Evolutionary conservation across 345 rosid genomes (phyloP).

Genomic region (Lepidium africanum): DNA sequence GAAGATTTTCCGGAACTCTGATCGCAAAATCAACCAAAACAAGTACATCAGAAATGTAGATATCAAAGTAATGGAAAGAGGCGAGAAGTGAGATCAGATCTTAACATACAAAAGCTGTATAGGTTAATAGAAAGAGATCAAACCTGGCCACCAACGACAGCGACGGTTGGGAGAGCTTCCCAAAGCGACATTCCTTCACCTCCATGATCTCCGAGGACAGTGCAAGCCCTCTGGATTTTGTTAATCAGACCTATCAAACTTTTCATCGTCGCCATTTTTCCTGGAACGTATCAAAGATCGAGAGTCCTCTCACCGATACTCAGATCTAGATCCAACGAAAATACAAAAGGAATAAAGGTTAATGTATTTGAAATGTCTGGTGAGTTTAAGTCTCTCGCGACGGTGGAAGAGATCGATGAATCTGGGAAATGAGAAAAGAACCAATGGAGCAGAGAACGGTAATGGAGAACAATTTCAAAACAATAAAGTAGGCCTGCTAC

Average conservation of each 20-base stretch:
- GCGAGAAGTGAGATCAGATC: slow-evolving; percentile 8
- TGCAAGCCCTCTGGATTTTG: slow-evolving; percentile 96
- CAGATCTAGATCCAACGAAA: slow-evolving; percentile 20
- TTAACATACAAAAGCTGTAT: background rate
- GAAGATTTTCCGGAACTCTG: slow-evolving; percentile 99
- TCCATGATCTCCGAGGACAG: slow-evolving; percentile 93
- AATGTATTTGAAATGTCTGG: slow-evolving; percentile 8
- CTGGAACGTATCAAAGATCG: slow-evolving; percentile 22
- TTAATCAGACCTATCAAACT: slow-evolving; percentile 92
- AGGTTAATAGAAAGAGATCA: background rate
- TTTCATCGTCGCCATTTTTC: slow-evolving; percentile 87
- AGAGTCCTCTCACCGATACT: slow-evolving; percentile 9
- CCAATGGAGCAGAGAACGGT: slow-evolving; percentile 10
- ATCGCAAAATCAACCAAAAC: background rate
- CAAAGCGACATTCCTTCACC: slow-evolving; percentile 99
- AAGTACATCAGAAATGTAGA: background rate
- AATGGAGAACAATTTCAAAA: slow-evolving; percentile 11
- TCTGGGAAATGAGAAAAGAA: slow-evolving; percentile 8
- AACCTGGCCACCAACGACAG: slow-evolving; percentile 99
- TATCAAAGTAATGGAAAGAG: background rate
- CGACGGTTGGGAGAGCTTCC: slow-evolving; percentile 98
- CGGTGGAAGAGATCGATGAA: slow-evolving; percentile 11
- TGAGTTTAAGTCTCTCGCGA: slow-evolving; percentile 4
- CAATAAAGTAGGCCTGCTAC: background rate
- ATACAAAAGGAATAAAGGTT: background rate